Percentiles rank a stretch among this genome's conserved stretches.
phyloP scores from a whole-genome alignment of 164 flowering plant species.

The Euptelea pleiosperma region DNA sequence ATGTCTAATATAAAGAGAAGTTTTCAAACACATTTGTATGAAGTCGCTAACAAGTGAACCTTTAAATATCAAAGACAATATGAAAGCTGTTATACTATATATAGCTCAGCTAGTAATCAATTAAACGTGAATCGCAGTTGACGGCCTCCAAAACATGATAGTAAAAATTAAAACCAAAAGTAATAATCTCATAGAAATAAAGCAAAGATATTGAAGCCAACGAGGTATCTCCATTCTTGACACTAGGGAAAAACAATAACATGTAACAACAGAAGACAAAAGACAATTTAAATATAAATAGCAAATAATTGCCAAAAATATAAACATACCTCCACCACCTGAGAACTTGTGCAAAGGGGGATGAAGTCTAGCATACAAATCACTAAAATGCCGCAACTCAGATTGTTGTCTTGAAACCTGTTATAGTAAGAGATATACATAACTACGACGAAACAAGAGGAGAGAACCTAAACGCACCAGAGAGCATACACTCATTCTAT shows the following conservation, averaged over 20 bases:
- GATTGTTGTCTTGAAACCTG: slow-evolving; percentile 43
- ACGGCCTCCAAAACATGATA: neutral
- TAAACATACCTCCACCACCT: slow-evolving; percentile 39
- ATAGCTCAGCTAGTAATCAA: too few species aligned
- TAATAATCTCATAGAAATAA: neutral
- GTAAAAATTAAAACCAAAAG: neutral
- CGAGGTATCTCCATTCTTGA: too few species aligned
- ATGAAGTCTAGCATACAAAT: slow-evolving; percentile 26
- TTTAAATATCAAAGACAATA: too few species aligned
- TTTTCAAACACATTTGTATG: too few species aligned
- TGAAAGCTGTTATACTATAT: too few species aligned
- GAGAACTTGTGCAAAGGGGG: slow-evolving; percentile 22
- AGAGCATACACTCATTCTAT: too few species aligned
- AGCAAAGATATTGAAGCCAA: too few species aligned
- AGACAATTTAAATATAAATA: slow-evolving; percentile 4
- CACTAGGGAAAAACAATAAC: neutral
- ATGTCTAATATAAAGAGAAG: too few species aligned
- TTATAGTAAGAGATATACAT: neutral
- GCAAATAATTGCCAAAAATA: neutral
- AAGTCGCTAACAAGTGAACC: too few species aligned
- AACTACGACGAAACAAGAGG: neutral
- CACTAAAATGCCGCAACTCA: slow-evolving; percentile 33
- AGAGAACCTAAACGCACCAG: neutral
- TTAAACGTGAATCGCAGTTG: too few species aligned
- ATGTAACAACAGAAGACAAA: neutral